A percentile compares a stretch with the other conserved stretches of the same genome.
Conservation (phyloP, 2,329 filamentous ascomycete species). For the Madurella mycetomatis region DNA sequence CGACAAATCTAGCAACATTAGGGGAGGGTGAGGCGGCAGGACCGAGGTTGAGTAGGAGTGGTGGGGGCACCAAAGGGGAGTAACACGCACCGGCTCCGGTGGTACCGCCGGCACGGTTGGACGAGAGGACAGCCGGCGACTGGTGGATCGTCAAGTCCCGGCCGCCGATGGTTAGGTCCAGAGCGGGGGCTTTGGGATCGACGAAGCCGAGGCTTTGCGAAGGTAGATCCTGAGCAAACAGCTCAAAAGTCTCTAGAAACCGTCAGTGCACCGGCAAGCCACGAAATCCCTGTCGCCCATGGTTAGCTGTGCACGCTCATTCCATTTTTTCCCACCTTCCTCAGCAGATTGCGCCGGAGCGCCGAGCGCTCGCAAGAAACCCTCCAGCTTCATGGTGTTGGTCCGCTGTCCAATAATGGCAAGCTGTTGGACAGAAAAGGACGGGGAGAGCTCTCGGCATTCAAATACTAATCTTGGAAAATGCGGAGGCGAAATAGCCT, state of each 20-base stretch:
- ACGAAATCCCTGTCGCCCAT: neutral
- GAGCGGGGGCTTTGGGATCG: constrained; percentile 59
- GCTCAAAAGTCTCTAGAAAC: constrained; percentile 67
- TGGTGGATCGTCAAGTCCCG: constrained; percentile 74
- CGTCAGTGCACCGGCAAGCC: constrained; percentile 5
- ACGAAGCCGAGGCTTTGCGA: constrained; percentile 81
- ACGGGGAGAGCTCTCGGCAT: neutral
- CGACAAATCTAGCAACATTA: neutral
- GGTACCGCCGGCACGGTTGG: constrained; percentile 60
- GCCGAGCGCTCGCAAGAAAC: constrained; percentile 19
- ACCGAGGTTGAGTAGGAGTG: too few species aligned
- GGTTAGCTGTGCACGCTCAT: neutral
- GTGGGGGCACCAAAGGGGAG: neutral
- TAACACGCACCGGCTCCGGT: constrained; percentile 46
- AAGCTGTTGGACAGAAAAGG: neutral
- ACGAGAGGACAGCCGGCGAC: constrained; percentile 76
- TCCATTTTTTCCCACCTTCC: constrained; percentile 21
- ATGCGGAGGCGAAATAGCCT: constrained; percentile 7
- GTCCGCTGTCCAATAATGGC: neutral
- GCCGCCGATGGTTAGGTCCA: constrained; percentile 65
- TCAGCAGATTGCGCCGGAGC: constrained; percentile 20
- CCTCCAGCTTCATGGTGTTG: constrained; percentile 16
- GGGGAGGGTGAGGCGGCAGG: constrained; percentile 5
- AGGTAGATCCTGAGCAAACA: constrained; percentile 73
- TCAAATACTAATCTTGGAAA: constrained; percentile 6